These are phyloP conservation scores for Edaphochlamys debaryana DNA, from an alignment of 139 green algal species.

Conservation along the genomic window DNA sequence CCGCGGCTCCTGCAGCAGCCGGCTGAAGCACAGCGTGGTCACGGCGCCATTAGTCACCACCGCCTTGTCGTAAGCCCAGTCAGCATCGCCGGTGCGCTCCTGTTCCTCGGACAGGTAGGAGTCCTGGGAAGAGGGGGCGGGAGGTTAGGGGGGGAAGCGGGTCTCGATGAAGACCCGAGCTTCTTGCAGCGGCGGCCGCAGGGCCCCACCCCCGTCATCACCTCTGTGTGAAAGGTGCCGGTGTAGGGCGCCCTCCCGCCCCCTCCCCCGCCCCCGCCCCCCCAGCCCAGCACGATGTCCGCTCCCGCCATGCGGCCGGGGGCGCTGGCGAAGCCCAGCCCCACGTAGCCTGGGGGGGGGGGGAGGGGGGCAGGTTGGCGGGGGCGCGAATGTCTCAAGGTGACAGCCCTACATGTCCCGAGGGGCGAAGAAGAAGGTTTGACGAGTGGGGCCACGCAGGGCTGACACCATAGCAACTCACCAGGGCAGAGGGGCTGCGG, in stretches of 20 bases:
- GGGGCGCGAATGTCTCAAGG: too few relatives aligned
- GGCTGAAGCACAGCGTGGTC: background rate
- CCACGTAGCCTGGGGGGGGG: slow-evolving; percentile 5
- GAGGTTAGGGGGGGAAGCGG: too few relatives aligned
- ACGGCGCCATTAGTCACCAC: background rate
- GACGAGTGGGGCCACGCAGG: background rate
- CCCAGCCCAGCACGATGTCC: slow-evolving; percentile 19
- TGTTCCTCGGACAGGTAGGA: background rate
- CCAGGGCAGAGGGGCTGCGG: too few relatives aligned
- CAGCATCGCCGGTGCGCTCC: background rate
- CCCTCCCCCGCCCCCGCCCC: background rate
- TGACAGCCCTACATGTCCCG: too few relatives aligned
- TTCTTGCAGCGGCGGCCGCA: too few relatives aligned
- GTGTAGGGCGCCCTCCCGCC: background rate
- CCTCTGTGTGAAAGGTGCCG: background rate
- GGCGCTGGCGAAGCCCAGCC: background rate
- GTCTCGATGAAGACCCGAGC: background rate
- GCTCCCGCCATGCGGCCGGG: background rate
- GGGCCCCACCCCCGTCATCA: background rate
- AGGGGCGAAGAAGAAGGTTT: too few relatives aligned
- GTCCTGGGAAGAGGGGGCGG: background rate
- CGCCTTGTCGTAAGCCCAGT: background rate
- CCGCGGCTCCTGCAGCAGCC: background rate
- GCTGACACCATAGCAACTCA: background rate
- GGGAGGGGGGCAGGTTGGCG: too few relatives aligned